A percentile compares a stretch with the other conserved stretches of the same genome.
phyloP scores from a whole-genome alignment of 2,329 filamentous ascomycete species.

The Aspergillus ochraceus region DNA sequence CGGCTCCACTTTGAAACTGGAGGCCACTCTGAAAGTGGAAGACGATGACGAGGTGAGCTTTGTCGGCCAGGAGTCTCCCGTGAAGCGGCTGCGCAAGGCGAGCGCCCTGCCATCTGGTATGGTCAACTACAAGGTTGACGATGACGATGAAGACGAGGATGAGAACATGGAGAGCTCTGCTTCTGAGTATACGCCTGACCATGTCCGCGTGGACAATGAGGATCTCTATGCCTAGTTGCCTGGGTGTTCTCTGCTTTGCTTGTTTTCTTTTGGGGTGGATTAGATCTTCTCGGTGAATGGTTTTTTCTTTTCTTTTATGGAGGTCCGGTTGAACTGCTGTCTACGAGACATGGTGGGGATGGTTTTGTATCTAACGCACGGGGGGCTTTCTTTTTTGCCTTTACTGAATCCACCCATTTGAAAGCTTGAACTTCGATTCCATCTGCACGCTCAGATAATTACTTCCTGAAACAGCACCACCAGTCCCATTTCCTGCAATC shows the following conservation, averaged over 20 bases:
- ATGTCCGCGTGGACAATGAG: slow-evolving; percentile 2
- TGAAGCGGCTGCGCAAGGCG: slow-evolving; percentile 22
- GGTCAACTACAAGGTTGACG: slow-evolving; percentile 19
- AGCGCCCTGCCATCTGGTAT: slow-evolving; percentile 17
- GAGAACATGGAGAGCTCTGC: slow-evolving; percentile 19
- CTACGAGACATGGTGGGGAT: neutral
- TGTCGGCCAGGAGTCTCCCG: slow-evolving; percentile 2
- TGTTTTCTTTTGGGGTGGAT: neutral
- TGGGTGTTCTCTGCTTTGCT: neutral
- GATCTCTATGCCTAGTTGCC: slow-evolving; percentile 1
- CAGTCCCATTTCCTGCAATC: too few relatives aligned
- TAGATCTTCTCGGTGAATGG: too few relatives aligned
- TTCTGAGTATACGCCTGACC: slow-evolving; percentile 22
- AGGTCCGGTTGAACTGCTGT: neutral
- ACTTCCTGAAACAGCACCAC: too few relatives aligned
- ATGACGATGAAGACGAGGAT: slow-evolving; percentile 5
- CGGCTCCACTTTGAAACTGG: neutral
- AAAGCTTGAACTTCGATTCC: too few relatives aligned
- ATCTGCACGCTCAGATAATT: too few relatives aligned
- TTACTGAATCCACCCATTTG: neutral
- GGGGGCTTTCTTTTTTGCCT: neutral
- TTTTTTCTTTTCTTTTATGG: neutral
- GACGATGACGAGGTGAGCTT: neutral
- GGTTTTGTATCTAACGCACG: neutral
- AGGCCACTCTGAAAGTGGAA: slow-evolving; percentile 6